A percentile compares a stretch with the other conserved stretches of the same genome.
These are phyloP conservation scores for Termitomyces sp. DNA, from an alignment of 768 basidiomycete genomes.

Conservation along the genomic window DNA sequence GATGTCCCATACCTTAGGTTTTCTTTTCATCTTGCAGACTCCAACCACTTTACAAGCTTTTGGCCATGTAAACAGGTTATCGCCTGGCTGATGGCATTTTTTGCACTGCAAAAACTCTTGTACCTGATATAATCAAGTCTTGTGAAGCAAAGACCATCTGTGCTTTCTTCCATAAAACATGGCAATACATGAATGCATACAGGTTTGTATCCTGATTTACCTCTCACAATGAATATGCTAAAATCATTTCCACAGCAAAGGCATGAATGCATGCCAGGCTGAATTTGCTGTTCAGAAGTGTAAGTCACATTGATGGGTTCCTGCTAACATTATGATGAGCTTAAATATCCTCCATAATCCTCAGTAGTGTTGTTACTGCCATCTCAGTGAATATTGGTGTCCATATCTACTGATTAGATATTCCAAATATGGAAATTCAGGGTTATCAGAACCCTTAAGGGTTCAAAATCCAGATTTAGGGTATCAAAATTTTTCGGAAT, in stretches of 20 bases:
- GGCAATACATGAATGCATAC: conserved; percentile 7
- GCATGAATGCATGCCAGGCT: neutral
- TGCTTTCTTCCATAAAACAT: conserved; percentile 13
- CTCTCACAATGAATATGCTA: no score
- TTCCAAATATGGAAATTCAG: no score
- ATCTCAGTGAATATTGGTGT: no score
- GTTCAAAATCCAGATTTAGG: no score
- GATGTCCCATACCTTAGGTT: neutral
- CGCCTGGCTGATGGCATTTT: conserved; percentile 11
- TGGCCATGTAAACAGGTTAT: conserved; percentile 3
- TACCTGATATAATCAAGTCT: conserved; percentile 11
- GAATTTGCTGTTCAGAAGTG: neutral
- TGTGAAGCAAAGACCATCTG: conserved; percentile 12
- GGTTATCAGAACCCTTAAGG: no score
- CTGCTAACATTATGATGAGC: neutral
- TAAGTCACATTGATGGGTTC: neutral
- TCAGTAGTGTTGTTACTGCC: no score
- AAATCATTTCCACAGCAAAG: neutral
- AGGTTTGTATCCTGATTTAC: no score
- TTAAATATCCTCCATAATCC: neutral
- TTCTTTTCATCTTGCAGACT: neutral
- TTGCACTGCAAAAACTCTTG: conserved; percentile 11
- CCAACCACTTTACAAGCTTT: neutral
- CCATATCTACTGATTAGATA: no score
- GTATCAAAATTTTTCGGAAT: no score